phyloP scores from a whole-genome alignment of 768 basidiomycete species.

The Lentinula aciculospora region DNA sequence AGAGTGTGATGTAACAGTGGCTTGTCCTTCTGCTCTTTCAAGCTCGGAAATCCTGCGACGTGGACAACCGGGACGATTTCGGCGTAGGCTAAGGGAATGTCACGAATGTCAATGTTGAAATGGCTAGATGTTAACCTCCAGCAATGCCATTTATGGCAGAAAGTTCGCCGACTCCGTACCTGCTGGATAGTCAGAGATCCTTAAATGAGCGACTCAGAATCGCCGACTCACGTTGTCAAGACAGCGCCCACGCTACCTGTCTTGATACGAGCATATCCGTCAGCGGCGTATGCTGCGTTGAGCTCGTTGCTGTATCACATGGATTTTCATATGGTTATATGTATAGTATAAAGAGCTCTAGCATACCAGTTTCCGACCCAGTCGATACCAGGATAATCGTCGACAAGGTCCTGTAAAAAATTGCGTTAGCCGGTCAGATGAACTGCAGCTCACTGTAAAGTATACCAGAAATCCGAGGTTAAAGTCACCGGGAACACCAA shows the following conservation, averaged over 20 bases:
- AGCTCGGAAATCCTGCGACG: slow-evolving; percentile 79
- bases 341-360: neutral
- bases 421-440: neutral
- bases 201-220: slow-evolving; percentile 1
- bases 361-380: slow-evolving; percentile 85
- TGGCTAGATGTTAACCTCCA: slow-evolving; percentile 38
- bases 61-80: slow-evolving; percentile 90
- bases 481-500: slow-evolving; percentile 84
- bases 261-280: slow-evolving; percentile 89
- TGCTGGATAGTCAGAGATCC: slow-evolving; percentile 15
- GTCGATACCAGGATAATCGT: slow-evolving; percentile 68
- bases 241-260: slow-evolving; percentile 66
- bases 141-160: slow-evolving; percentile 84
- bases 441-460: neutral
- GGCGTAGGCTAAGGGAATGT: slow-evolving; percentile 49
- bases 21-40: slow-evolving; percentile 59
- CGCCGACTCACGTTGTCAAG: slow-evolving; percentile 57
- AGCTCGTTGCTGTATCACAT: slow-evolving; percentile 61
- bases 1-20: slow-evolving; percentile 86
- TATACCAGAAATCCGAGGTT: slow-evolving; percentile 62
- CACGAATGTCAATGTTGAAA: neutral
- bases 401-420: slow-evolving; percentile 61
- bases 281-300: slow-evolving; percentile 86
- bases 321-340: neutral
- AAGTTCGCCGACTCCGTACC: slow-evolving; percentile 89